Base-by-base conservation (phyloP, 2,329 filamentous ascomycete genomes). In the Truncatella angustata region DNA sequence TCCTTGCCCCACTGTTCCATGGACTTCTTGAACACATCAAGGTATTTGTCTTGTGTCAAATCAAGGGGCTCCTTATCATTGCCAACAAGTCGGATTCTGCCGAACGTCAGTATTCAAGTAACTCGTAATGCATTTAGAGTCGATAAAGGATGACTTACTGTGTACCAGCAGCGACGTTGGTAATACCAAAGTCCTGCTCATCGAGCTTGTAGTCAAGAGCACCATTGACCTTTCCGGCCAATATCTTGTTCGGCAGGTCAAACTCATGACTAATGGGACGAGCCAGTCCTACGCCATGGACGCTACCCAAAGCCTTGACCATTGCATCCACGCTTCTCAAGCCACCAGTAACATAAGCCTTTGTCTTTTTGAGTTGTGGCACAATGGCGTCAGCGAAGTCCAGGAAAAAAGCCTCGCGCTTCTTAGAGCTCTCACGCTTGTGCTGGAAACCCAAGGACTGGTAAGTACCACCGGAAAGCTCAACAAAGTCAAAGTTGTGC, bases 321-420 rank as follows among this genome's bases (percentile, higher is more conserved):
- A 87, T 85, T 2, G 76, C 84, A 18, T 67, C 69, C 0, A 73
- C 75, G 1, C 77, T 78, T 50, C 77, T 74, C 55, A 86, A 69
- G 0, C 82, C 83, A 23, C 82, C 83, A 0, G 81, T 85, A 35
- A 86, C 69, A 57, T 82, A 86, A 0, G 71, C 74, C 61, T 76
- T 81, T 0, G 81, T 86, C 63, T 79, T 76, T 1, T 55, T 70
- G 10, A 75, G 58, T 32, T 60, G 58, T 0, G 69, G 69, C 21
- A 76, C 66, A 61, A 86, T 76, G 55, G 66, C 60, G 53, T 84
- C 75, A 0, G 82, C 81, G 56, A 88, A 88, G 42, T 87, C 80
- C 1, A 88, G 70, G 68, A 90, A 89, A 71, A 86, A 88, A 0
- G 84, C 82, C 58, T 89, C 85, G 6, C 85, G 76, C 0, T 75